Evolutionary conservation across 371 early-diverging fungal species (phyloP).

Genomic region (Mortierella sp.): DNA sequence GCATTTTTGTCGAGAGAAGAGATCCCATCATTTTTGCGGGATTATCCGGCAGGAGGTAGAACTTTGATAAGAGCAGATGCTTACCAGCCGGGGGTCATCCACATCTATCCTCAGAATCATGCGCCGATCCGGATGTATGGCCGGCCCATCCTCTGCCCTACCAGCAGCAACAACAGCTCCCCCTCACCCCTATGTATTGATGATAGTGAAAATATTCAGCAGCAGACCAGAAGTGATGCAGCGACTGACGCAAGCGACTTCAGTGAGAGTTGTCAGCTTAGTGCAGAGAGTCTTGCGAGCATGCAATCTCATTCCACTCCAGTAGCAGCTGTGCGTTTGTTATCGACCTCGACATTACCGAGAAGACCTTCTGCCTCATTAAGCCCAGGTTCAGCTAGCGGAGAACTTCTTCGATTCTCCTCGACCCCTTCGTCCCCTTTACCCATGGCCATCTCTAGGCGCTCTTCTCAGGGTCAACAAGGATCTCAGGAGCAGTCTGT

Average conservation of each 20-base stretch:
- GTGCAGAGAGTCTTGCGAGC: too few species aligned
- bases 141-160: conserved; percentile 22
- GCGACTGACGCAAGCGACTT: too few species aligned
- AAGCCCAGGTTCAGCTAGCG: conserved; percentile 2
- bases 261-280: too few species aligned
- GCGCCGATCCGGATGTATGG: conserved; percentile 47
- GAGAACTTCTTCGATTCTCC: conserved; percentile 2
- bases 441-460: neutral
- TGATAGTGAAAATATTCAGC: too few species aligned
- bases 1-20: neutral
- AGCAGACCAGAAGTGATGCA: too few species aligned
- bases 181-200: too few species aligned
- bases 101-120: conserved; percentile 48
- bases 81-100: conserved; percentile 24
- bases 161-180: too few species aligned
- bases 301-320: neutral
- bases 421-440: neutral
- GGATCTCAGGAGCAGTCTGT: too few species aligned
- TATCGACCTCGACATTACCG: neutral
- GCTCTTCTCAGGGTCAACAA: too few species aligned
- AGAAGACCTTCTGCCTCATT: conserved; percentile 1
- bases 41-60: conserved; percentile 6
- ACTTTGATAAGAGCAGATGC: conserved; percentile 37
- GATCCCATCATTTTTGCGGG: conserved; percentile 17
- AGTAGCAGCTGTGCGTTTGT: neutral